Evolutionary conservation across 495 filamentous ascomycete genomes (phyloP).

Genomic region (Aspergillus haitiensis): DNA sequence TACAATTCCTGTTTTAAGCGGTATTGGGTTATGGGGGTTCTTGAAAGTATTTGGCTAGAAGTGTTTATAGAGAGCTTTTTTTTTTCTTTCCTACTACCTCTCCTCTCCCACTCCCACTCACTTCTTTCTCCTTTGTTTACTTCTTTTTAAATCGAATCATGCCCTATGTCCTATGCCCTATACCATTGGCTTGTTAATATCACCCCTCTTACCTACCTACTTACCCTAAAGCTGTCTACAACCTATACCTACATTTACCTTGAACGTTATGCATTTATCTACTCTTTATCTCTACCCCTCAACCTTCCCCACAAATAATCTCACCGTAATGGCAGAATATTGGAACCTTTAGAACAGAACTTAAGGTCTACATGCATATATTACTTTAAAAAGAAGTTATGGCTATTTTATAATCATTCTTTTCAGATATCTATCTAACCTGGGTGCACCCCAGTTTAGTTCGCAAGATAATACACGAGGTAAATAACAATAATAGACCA

Average conservation of each 20-base stretch:
- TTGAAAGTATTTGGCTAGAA: constrained; percentile 78
- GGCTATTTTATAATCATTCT: too few species aligned
- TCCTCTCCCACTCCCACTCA: background rate
- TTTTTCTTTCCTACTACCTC: background rate
- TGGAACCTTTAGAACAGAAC: too few species aligned
- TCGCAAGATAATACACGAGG: too few species aligned
- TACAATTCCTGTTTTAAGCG: constrained; percentile 90
- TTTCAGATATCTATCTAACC: too few species aligned
- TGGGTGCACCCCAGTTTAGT: too few species aligned
- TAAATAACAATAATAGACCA: too few species aligned
- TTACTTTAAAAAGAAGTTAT: too few species aligned
- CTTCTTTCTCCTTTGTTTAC: background rate
- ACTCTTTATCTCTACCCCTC: background rate
- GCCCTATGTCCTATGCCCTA: background rate
- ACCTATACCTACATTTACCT: too few species aligned
- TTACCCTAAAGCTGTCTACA: background rate
- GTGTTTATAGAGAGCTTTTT: background rate
- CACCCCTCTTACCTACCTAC: background rate
- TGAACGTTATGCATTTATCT: too few species aligned
- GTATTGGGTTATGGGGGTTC: constrained; percentile 88
- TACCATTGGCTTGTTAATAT: background rate
- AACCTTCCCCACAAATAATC: background rate
- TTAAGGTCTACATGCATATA: too few species aligned
- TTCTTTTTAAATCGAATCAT: background rate
- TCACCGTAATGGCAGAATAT: too few species aligned